phyloP scores from a whole-genome alignment of 768 basidiomycete genomes.

The Coprinellus micaceus region DNA sequence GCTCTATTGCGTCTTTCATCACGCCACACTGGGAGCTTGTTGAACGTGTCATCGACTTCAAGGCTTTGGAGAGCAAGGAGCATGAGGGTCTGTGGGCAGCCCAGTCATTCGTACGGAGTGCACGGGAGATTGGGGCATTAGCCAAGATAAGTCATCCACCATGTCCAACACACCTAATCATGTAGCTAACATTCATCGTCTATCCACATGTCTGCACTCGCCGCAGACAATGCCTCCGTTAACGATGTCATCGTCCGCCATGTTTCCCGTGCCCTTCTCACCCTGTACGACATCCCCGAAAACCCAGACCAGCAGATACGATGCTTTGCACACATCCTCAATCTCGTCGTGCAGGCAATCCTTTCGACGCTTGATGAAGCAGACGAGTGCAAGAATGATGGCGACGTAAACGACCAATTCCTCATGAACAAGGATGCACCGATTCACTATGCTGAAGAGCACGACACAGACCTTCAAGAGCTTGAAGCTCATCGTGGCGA shows the following conservation, averaged over 20 bases:
- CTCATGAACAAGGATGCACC: background rate
- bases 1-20: background rate
- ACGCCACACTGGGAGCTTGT: background rate
- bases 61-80: background rate
- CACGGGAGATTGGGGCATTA: background rate
- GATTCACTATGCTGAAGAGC: background rate
- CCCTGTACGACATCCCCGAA: background rate
- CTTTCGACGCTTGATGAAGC: background rate
- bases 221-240: background rate
- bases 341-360: background rate
- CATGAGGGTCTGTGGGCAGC: background rate
- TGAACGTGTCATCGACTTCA: conserved; percentile 1
- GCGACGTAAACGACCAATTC: background rate
- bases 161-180: background rate
- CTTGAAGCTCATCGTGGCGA: background rate
- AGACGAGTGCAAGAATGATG: background rate
- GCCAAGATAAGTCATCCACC: background rate
- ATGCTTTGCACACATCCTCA: background rate
- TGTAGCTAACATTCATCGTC: background rate
- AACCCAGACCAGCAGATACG: background rate
- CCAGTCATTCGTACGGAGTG: background rate
- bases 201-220: background rate
- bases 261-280: background rate
- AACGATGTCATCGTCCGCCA: background rate
- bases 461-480: background rate